These are phyloP conservation scores for Aphanocladium album DNA, from an alignment of 2,329 filamentous ascomycete species.

Conservation along the genomic window DNA sequence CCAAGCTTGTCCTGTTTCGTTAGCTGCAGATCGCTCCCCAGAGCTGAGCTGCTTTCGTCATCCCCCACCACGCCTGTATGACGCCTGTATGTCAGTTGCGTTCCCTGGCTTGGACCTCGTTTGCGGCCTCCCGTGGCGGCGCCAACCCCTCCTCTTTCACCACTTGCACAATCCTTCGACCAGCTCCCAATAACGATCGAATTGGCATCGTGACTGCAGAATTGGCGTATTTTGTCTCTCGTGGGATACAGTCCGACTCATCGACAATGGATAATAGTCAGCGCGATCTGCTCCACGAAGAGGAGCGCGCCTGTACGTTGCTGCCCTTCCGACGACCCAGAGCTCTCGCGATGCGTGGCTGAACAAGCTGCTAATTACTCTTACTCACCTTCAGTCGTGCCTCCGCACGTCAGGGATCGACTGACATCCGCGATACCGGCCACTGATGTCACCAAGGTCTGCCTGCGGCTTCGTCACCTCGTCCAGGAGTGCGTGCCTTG, in stretches of 20 bases:
- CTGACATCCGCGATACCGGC: conserved; percentile 66
- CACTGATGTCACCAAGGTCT: conserved; percentile 80
- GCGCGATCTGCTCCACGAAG: conserved; percentile 12
- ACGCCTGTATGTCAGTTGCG: neutral
- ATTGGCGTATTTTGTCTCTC: neutral
- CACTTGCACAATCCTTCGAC: neutral
- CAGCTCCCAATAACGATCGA: neutral
- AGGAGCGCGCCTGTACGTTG: conserved; percentile 12
- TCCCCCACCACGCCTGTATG: neutral
- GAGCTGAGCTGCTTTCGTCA: conserved; percentile 4
- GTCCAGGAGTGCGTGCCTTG: conserved; percentile 86
- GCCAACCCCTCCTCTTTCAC: neutral
- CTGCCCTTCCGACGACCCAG: neutral
- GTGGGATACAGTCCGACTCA: neutral
- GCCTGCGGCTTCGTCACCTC: conserved; percentile 83
- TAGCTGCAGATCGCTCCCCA: neutral
- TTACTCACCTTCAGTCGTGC: conserved; percentile 51
- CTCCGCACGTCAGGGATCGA: conserved; percentile 52
- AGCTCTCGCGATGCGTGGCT: neutral
- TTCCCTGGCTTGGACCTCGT: neutral
- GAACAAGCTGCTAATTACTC: neutral
- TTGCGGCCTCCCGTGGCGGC: neutral
- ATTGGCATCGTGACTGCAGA: neutral
- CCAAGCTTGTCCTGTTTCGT: neutral
- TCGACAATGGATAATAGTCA: neutral